Conservation (phyloP, 2,329 filamentous ascomycete species). For the Diaporthe destruens region DNA sequence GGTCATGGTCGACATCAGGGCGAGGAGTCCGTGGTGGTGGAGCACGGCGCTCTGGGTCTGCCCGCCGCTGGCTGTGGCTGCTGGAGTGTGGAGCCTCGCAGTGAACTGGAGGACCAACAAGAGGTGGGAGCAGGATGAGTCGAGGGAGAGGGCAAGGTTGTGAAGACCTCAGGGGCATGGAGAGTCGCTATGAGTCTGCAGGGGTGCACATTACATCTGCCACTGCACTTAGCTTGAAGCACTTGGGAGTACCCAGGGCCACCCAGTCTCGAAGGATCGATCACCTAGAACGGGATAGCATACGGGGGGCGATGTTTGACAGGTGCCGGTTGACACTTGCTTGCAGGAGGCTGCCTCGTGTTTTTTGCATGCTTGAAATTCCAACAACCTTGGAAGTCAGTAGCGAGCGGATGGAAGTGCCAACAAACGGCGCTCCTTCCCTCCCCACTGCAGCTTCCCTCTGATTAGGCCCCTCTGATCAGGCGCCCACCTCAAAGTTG, state of each 20-base stretch:
- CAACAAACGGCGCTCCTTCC: conserved; percentile 5
- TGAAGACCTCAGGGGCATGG: conserved; percentile 45
- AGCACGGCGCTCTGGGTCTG: conserved; percentile 75
- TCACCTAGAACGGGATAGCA: neutral
- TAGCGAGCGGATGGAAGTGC: neutral
- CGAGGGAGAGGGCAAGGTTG: conserved; percentile 59
- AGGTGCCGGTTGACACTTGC: neutral
- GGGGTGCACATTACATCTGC: no score
- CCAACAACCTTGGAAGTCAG: neutral
- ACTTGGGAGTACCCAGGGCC: no score
- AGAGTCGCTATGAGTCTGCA: no score
- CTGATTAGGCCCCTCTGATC: no score
- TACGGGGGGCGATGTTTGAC: neutral
- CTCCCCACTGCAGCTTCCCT: neutral
- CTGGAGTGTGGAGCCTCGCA: conserved; percentile 79
- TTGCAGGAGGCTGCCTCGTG: neutral
- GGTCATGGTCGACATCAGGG: conserved; percentile 74
- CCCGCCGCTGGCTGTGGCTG: conserved; percentile 79
- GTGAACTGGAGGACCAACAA: conserved; percentile 78
- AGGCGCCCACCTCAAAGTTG: neutral
- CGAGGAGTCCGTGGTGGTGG: conserved; percentile 84
- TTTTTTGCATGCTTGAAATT: neutral
- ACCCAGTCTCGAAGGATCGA: no score
- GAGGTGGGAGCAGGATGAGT: conserved; percentile 74
- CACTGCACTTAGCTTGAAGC: neutral